A percentile compares a stretch with the other conserved stretches of the same genome.
phyloP scores from a whole-genome alignment of 306 rosid genomes.

The Erythrophleum fordii region DNA sequence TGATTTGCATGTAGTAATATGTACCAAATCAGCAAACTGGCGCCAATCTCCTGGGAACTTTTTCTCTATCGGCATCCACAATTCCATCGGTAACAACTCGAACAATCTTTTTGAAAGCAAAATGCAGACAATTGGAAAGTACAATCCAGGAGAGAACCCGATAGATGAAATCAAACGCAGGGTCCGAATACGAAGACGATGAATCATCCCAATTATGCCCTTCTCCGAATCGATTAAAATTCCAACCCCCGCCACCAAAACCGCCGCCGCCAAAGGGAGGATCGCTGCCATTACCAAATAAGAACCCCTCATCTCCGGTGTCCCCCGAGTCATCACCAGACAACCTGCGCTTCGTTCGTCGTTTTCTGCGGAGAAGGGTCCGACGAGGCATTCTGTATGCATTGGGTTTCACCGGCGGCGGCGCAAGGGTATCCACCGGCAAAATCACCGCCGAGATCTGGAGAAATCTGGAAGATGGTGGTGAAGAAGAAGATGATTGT shows the following conservation, averaged over 20 bases:
- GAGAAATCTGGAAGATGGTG: conserved; percentile 28
- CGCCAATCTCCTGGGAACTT: conserved; percentile 64
- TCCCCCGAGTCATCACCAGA: conserved; percentile 55
- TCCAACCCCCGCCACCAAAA: conserved; percentile 67
- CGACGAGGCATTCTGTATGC: conserved; percentile 50
- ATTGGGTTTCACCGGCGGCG: conserved; percentile 66
- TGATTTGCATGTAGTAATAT: conserved; percentile 2
- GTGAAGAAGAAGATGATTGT: not conserved
- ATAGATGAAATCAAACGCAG: conserved; percentile 85
- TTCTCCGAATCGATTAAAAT: conserved; percentile 65
- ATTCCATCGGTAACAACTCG: conserved; percentile 62
- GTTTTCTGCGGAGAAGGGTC: conserved; percentile 63
- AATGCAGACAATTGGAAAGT: conserved; percentile 84
- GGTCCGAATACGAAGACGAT: conserved; percentile 66
- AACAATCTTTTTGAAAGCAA: conserved; percentile 74
- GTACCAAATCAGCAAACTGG: conserved; percentile 61
- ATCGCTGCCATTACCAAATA: conserved; percentile 57
- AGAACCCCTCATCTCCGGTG: conserved; percentile 51
- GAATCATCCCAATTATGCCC: conserved; percentile 73
- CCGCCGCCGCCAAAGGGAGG: conserved; percentile 52
- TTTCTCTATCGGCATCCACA: conserved; percentile 66
- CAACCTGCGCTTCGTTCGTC: conserved; percentile 63
- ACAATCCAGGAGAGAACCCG: conserved; percentile 86
- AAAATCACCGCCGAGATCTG: conserved; percentile 68
- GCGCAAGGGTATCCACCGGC: conserved; percentile 70